Evolutionary conservation across 768 basidiomycete genomes (phyloP).

Genomic region (Pisolithus tinctorius): DNA sequence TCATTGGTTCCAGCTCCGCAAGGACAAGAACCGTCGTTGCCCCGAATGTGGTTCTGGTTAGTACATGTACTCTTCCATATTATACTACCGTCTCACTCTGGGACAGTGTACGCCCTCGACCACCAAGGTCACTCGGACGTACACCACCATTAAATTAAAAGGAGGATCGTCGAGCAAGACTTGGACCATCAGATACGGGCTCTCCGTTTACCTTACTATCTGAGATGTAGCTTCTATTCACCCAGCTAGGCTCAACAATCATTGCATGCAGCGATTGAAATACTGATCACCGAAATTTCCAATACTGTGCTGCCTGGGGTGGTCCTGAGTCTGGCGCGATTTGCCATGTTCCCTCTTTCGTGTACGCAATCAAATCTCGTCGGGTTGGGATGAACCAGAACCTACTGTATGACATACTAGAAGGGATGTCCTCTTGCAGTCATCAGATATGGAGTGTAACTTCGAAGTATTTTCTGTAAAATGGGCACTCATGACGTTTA

Average conservation of each 20-base stretch:
- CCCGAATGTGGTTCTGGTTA: constrained; percentile 89
- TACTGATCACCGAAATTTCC: no score
- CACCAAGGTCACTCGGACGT: constrained; percentile 54
- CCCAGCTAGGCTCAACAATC: background rate
- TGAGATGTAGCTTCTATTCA: background rate
- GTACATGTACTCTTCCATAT: constrained; percentile 19
- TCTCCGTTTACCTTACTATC: background rate
- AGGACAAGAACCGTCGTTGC: constrained; percentile 73
- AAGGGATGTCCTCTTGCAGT: no score
- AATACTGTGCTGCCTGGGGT: no score
- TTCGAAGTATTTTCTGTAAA: no score
- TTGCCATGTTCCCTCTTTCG: no score
- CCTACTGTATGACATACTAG: no score
- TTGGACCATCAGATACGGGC: background rate
- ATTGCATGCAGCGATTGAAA: no score
- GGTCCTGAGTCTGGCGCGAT: no score
- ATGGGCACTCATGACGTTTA: no score
- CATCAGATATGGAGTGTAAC: no score
- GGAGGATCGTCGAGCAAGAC: background rate
- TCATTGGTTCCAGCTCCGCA: constrained; percentile 69
- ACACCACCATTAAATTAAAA: constrained; percentile 31
- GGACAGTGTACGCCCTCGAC: constrained; percentile 66
- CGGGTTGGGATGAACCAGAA: no score
- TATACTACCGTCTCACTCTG: constrained; percentile 3
- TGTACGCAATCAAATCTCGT: no score